These are phyloP conservation scores for Annulohypoxylon bovei DNA, from an alignment of 495 filamentous ascomycete genomes.

Conservation along the genomic window DNA sequence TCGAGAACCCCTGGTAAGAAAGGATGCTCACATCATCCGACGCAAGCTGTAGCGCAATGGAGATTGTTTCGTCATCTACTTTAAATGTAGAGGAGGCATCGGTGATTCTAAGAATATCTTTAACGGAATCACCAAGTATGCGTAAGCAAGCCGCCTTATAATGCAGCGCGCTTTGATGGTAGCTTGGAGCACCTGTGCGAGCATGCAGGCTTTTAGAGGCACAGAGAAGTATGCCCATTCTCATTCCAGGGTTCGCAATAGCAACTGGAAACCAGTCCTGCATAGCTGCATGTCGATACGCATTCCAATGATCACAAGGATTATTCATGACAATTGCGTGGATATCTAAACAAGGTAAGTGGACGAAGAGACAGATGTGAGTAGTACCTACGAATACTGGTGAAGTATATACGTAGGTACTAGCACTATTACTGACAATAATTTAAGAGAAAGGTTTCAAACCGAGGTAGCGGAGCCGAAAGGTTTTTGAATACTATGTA, in stretches of 20 bases:
- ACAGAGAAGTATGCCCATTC: constrained; percentile 5
- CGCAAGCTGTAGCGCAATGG: constrained; percentile 5
- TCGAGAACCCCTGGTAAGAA: background rate
- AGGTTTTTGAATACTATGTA: background rate
- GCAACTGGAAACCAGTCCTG: constrained; percentile 10
- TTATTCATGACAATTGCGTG: background rate
- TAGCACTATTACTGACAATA: background rate
- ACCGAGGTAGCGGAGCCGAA: background rate
- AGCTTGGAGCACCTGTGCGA: background rate
- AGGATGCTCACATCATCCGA: constrained; percentile 7
- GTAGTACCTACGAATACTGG: too few relatives aligned
- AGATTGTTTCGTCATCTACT: constrained; percentile 7
- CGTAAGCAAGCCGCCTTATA: constrained; percentile 2
- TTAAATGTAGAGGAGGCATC: background rate
- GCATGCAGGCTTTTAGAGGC: background rate
- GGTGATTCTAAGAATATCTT: background rate
- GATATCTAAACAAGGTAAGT: background rate
- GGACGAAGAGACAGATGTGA: background rate
- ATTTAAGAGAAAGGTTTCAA: background rate
- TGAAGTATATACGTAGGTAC: background rate
- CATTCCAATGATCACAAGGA: too few relatives aligned
- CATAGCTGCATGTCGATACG: background rate
- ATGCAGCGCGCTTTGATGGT: background rate
- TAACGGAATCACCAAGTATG: background rate
- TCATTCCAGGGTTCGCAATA: background rate